phyloP scores from a whole-genome alignment of 2,329 filamentous ascomycete species.

The Colletotrichum sp. region DNA sequence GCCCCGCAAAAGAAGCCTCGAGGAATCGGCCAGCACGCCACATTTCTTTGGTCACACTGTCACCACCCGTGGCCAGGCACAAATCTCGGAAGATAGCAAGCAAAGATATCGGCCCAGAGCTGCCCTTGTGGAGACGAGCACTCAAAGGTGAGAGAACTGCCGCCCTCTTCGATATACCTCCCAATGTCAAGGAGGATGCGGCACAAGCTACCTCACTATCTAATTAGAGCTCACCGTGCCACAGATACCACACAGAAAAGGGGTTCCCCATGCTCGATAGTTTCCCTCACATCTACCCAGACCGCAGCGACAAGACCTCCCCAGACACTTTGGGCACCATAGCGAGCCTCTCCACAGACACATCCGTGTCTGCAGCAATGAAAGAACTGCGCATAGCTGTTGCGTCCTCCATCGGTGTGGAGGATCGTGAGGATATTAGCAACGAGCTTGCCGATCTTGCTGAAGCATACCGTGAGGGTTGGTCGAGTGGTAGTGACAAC shows the following conservation, averaged over 20 bases:
- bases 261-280: constrained; percentile 82
- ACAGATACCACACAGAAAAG: constrained; percentile 59
- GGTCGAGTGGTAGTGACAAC: constrained; percentile 77
- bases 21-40: constrained; percentile 14
- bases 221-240: neutral
- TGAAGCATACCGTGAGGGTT: constrained; percentile 89
- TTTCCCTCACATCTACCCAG: constrained; percentile 77
- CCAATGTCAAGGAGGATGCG: neutral
- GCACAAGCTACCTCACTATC: neutral
- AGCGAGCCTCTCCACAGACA: constrained; percentile 75
- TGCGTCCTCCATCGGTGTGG: constrained; percentile 66
- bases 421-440: constrained; percentile 83
- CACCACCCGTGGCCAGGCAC: constrained; percentile 28
- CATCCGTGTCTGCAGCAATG: constrained; percentile 72
- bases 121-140: constrained; percentile 4
- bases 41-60: constrained; percentile 49
- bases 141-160: neutral
- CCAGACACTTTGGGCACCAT: constrained; percentile 50
- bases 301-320: constrained; percentile 39
- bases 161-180: neutral
- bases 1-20: constrained; percentile 11
- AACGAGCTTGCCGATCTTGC: constrained; percentile 83
- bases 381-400: constrained; percentile 70
- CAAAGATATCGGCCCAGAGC: neutral
- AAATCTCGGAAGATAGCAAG: constrained; percentile 16